phyloP scores from a whole-genome alignment of 202 grass and related monocot genomes.

The Eragrostis tef region DNA sequence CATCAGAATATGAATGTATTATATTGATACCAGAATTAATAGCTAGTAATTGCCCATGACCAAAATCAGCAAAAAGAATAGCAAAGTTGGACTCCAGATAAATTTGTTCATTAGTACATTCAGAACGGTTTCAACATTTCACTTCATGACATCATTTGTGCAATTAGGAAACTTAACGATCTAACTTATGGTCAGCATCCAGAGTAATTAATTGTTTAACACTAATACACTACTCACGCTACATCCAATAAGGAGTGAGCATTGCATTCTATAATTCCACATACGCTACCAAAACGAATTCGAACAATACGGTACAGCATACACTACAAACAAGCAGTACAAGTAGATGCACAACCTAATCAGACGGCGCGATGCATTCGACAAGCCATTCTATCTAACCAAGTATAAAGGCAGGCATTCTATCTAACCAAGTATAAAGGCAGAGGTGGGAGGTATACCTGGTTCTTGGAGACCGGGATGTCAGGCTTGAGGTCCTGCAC shows the following conservation, averaged over 20 bases:
- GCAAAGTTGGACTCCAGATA: background rate
- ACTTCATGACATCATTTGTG: background rate
- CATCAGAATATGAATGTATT: background rate
- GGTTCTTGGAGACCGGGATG: slow-evolving; percentile 68
- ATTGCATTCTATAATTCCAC: background rate
- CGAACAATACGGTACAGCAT: background rate
- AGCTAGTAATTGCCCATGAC: too few species aligned
- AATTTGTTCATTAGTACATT: background rate
- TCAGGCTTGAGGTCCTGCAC: slow-evolving; percentile 95
- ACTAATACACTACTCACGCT: background rate
- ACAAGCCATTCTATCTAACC: background rate
- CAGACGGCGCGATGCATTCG: background rate
- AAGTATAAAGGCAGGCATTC: too few species aligned
- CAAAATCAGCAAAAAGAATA: background rate
- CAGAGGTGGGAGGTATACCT: slow-evolving; percentile 39
- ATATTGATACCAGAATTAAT: too few species aligned
- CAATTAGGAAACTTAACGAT: background rate
- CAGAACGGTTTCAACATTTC: background rate
- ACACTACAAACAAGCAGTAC: background rate
- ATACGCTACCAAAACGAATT: background rate
- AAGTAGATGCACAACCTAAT: background rate
- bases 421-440: background rate
- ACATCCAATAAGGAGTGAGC: background rate
- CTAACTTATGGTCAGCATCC: background rate
- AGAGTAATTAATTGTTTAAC: background rate